Conservation (phyloP, 2,329 filamentous ascomycete genomes). For the Cercospora sojina region DNA sequence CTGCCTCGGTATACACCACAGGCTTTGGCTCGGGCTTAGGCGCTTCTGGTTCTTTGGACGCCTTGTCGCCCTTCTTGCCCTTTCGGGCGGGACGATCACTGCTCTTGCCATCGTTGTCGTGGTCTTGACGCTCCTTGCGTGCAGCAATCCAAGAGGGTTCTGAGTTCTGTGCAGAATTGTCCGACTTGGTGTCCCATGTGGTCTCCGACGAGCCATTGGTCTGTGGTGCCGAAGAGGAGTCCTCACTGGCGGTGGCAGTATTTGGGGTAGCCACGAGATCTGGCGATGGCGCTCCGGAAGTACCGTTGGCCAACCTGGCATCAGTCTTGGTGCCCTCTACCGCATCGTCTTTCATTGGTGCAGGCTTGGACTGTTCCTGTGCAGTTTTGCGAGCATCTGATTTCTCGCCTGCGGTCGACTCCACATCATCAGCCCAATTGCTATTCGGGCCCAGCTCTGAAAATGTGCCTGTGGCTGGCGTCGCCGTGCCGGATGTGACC, state of each 20-base stretch:
- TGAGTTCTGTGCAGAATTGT: constrained; percentile 61
- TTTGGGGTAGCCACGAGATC: constrained; percentile 57
- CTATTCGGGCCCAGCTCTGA: constrained; percentile 39
- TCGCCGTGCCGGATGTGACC: constrained; percentile 44
- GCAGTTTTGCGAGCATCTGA: constrained; percentile 37
- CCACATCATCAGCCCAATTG: constrained; percentile 52
- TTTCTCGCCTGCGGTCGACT: constrained; percentile 42
- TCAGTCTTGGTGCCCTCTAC: constrained; percentile 36
- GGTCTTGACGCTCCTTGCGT: constrained; percentile 38
- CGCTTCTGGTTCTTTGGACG: constrained; percentile 27
- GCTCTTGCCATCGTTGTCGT: constrained; percentile 20
- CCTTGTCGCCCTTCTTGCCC: constrained; percentile 28
- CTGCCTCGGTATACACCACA: constrained; percentile 71
- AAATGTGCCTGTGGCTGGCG: constrained; percentile 43
- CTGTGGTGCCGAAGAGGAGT: constrained; percentile 61
- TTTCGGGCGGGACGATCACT: constrained; percentile 17
- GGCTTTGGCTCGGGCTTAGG: constrained; percentile 48
- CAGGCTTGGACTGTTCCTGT: constrained; percentile 27
- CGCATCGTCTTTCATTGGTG: constrained; percentile 34
- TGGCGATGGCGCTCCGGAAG: constrained; percentile 50
- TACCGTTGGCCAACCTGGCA: constrained; percentile 30
- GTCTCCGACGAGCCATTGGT: constrained; percentile 58
- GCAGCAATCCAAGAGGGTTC: constrained; percentile 63
- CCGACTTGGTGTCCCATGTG: constrained; percentile 65
- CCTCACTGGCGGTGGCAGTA: constrained; percentile 61